Conservation (phyloP, 495 filamentous ascomycete genomes). For the Neurospora sp. region DNA sequence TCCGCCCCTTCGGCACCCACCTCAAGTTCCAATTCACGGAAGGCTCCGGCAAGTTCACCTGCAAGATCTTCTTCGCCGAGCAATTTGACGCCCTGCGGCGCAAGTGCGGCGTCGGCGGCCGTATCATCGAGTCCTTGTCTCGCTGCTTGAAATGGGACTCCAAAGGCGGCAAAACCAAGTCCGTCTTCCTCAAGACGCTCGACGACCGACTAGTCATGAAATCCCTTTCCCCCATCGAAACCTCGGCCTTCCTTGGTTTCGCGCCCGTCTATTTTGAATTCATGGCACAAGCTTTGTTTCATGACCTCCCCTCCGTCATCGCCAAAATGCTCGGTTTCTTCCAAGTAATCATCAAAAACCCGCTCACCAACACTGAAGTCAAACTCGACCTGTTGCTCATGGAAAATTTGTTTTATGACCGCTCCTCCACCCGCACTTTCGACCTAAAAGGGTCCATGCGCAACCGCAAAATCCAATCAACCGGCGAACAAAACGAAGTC, state of each 20-base stretch:
- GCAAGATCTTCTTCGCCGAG: slow-evolving; percentile 96
- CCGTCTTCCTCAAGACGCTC: slow-evolving; percentile 93
- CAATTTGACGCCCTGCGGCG: slow-evolving; percentile 92
- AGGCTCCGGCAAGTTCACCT: slow-evolving; percentile 84
- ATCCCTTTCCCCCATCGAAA: slow-evolving; percentile 80
- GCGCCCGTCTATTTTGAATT: slow-evolving; percentile 95
- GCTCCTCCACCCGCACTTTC: slow-evolving; percentile 83
- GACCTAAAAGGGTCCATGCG: slow-evolving; percentile 98
- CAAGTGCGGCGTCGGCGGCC: slow-evolving; percentile 85
- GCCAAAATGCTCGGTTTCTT: slow-evolving; percentile 99
- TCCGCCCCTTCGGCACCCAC: slow-evolving; percentile 78
- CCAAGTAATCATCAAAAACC: slow-evolving; percentile 93
- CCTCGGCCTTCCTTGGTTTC: slow-evolving; percentile 85
- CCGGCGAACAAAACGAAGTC: slow-evolving; percentile 91
- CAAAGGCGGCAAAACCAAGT: slow-evolving; percentile 96
- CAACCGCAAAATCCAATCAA: slow-evolving; percentile 90
- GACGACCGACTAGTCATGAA: slow-evolving; percentile 80
- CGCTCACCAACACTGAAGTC: slow-evolving; percentile 82
- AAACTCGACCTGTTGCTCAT: slow-evolving; percentile 91
- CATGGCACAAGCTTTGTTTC: slow-evolving; percentile 92
- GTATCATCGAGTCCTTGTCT: slow-evolving; percentile 89
- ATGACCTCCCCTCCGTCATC: slow-evolving; percentile 92
- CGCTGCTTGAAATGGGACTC: slow-evolving; percentile 97
- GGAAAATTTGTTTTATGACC: slow-evolving; percentile 99
- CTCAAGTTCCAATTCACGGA: slow-evolving; percentile 90